Evolutionary conservation across 371 early-diverging fungal species (phyloP), one percentile per base, ranked within the genome.

Genomic region (Mortierella sp.): DNA sequence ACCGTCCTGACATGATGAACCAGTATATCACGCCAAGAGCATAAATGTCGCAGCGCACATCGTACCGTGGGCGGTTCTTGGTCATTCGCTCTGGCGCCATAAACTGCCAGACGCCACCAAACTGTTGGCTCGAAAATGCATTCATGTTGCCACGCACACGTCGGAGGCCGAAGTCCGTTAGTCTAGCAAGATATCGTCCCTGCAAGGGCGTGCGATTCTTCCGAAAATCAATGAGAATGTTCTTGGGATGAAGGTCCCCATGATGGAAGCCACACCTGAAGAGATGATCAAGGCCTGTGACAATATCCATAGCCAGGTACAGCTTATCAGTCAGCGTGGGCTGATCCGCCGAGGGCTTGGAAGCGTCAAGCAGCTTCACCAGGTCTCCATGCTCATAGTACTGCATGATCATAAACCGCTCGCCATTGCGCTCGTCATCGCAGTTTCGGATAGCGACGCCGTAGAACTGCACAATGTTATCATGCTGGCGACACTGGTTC

Each of bases 171-270:
- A 75, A 75, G 30, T 75, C 76, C 1, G 76, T 75, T 15, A 75
- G 56, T 23, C 63, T 47, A 26, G 76, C 76, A 15, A 43, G 69
- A 48, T 60, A 75, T 21, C 76, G 64, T 2, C 60, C 69, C 2
- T 63, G 52, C 1, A 56, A 34, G 6, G 52, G 37, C 9, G 49
- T 15, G 24, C 46, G 44, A n/a, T 17, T n/a, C 27, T 48, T 37
- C n/a, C 63, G 48, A n/a, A 32, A 15, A 24, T 75, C 76, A 15
- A 75, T 69, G 4, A 75, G 49, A 31, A 75, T 56, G 42, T 75
- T 75, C 44, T 69, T 75, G 12, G 76, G 76, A 48, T 75, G 76
- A 26, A 75, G 61, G 23, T 75, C 76, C 11, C 76, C 76, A 24
- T 75, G 76, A 39, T 75, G 76, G 37, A 56, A 75, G 9, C 76